phyloP scores from a whole-genome alignment of 1,284 basidiomycete species.

The Crucibulum cyathiforme region DNA sequence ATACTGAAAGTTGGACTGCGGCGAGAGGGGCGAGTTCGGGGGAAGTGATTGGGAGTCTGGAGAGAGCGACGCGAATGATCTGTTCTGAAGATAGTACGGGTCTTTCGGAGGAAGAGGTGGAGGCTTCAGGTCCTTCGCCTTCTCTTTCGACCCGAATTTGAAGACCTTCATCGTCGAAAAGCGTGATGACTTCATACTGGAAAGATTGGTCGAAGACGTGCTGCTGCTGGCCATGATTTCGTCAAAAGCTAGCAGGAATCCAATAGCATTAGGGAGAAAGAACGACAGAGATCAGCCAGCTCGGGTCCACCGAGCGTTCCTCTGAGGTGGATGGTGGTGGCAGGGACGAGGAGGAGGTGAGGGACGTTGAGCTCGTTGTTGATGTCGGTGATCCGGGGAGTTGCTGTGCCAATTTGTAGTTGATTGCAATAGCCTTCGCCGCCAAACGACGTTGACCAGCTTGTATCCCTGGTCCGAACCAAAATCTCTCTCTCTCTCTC shows the following conservation, averaged over 20 bases:
- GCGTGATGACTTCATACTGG: conserved; percentile 46
- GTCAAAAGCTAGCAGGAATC: conserved; percentile 10
- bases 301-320: no score
- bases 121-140: conserved; percentile 43
- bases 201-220: conserved; percentile 23
- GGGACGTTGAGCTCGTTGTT: neutral
- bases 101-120: conserved; percentile 76
- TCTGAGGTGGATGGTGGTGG: neutral
- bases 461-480: neutral
- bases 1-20: conserved; percentile 38
- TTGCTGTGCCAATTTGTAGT: conserved; percentile 1
- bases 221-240: conserved; percentile 28
- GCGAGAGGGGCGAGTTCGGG: conserved; percentile 45
- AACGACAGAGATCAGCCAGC: no score
- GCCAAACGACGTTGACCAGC: neutral
- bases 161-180: conserved; percentile 70
- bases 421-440: conserved; percentile 1
- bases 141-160: conserved; percentile 41
- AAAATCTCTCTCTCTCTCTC: no score
- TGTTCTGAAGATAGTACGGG: conserved; percentile 55
- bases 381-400: neutral
- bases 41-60: conserved; percentile 45
- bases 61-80: conserved; percentile 60
- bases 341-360: neutral
- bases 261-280: neutral